These are phyloP conservation scores for Saccharum spontaneum DNA, from an alignment of 176 grass and related monocot species.

Conservation along the genomic window DNA sequence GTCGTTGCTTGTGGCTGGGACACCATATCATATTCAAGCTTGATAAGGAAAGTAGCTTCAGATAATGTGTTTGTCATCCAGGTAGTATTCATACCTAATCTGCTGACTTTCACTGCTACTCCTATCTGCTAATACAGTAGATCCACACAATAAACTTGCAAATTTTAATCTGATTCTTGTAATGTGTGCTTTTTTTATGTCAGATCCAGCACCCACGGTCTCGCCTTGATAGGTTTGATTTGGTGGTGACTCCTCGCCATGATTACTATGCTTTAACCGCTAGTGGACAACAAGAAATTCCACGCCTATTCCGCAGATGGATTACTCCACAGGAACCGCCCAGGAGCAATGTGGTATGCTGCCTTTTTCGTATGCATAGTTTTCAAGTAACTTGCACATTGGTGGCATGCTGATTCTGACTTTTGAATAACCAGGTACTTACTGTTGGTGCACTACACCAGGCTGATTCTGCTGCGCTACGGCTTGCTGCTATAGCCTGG, in stretches of 20 bases:
- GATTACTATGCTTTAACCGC: constrained; percentile 89
- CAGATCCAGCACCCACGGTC: constrained; percentile 93
- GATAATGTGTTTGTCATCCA: constrained; percentile 93
- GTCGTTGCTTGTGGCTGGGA: constrained; percentile 88
- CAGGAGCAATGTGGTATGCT: constrained; percentile 76
- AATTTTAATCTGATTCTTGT: not conserved
- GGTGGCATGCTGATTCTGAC: constrained; percentile 23
- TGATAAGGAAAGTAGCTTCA: constrained; percentile 64
- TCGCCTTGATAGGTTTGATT: constrained; percentile 79
- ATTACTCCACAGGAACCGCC: constrained; percentile 79
- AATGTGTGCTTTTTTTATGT: constrained; percentile 24
- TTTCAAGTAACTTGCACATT: not conserved
- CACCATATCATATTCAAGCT: constrained; percentile 82
- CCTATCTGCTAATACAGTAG: constrained; percentile 4
- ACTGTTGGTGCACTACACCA: constrained; percentile 84
- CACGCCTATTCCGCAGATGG: constrained; percentile 67
- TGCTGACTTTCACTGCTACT: not conserved
- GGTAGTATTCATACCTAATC: constrained; percentile 45
- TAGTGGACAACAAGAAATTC: constrained; percentile 71
- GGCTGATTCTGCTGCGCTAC: constrained; percentile 77
- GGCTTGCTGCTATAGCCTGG: constrained; percentile 79
- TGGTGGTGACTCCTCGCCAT: constrained; percentile 87
- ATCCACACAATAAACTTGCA: not conserved
- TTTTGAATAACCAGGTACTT: constrained; percentile 60
- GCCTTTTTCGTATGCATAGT: not conserved